Evolutionary conservation across 2,329 filamentous ascomycete species (phyloP).

Genomic region (Talaromyces sp.): DNA sequence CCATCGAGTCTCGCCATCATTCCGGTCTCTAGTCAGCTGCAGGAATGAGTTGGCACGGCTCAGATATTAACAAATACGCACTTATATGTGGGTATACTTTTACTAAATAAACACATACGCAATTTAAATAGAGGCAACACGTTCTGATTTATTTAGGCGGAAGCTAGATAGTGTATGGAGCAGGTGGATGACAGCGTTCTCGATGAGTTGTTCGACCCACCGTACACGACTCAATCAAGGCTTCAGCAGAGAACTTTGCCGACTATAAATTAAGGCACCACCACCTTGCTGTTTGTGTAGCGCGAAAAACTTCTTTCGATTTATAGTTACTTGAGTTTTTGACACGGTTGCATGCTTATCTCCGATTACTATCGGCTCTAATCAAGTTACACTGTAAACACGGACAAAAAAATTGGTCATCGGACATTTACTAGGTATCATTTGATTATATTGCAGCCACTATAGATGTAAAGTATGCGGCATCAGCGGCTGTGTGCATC

Average conservation of each 20-base stretch:
- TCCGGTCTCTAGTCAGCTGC: neutral
- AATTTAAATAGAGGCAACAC: neutral
- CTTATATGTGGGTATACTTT: neutral
- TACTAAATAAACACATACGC: neutral
- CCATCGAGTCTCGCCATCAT: neutral
- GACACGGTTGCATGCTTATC: neutral
- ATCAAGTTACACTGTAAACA: neutral
- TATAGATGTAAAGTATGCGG: neutral
- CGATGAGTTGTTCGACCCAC: constrained; percentile 3
- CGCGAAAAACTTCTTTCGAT: neutral
- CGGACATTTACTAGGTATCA: neutral
- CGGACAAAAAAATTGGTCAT: neutral
- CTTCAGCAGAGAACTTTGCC: neutral
- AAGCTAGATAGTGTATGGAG: neutral
- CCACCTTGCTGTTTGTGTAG: neutral
- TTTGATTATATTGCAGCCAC: neutral
- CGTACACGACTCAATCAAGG: neutral
- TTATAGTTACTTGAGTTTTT: neutral
- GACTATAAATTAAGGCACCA: neutral
- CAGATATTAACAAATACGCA: neutral
- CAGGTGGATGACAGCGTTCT: neutral
- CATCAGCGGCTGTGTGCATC: neutral
- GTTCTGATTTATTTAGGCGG: neutral
- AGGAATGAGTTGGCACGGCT: constrained; percentile 1
- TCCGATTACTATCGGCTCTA: neutral